phyloP scores from a whole-genome alignment of 768 basidiomycete genomes.

The Pisolithus microcarpus region DNA sequence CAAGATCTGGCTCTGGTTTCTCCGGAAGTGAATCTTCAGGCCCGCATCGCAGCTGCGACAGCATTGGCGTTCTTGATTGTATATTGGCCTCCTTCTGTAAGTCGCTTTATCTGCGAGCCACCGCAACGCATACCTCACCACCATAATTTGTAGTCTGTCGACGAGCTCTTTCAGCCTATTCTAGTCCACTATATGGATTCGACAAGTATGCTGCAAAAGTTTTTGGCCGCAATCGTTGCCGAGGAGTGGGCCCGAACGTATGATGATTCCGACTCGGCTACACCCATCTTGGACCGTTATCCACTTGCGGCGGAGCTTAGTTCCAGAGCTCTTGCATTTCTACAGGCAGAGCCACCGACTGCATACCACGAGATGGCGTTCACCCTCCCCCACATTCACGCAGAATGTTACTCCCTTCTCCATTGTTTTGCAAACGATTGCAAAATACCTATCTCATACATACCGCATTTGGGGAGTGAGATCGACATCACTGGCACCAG shows the following conservation, averaged over 20 bases:
- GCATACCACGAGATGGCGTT: slow-evolving; percentile 90
- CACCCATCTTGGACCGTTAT: slow-evolving; percentile 48
- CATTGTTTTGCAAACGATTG: slow-evolving; percentile 79
- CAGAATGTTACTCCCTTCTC: slow-evolving; percentile 75
- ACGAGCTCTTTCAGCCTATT: slow-evolving; percentile 67
- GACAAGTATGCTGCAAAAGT: slow-evolving; percentile 85
- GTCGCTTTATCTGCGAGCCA: not conserved
- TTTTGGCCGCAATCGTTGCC: slow-evolving; percentile 75
- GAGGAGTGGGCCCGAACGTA: slow-evolving; percentile 85
- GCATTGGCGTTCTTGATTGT: slow-evolving; percentile 67
- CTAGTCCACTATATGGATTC: slow-evolving; percentile 78
- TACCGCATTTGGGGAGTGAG: slow-evolving; percentile 71
- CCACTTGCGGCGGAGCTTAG: slow-evolving; percentile 62
- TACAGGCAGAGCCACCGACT: slow-evolving; percentile 67
- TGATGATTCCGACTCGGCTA: slow-evolving; percentile 27
- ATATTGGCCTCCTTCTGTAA: slow-evolving; percentile 59
- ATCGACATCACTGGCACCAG: slow-evolving; percentile 68
- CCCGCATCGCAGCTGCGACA: slow-evolving; percentile 68
- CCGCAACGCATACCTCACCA: not conserved
- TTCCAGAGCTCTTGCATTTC: slow-evolving; percentile 56
- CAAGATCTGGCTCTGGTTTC: slow-evolving; percentile 85
- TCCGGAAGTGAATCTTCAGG: slow-evolving; percentile 68
- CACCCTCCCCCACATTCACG: slow-evolving; percentile 69
- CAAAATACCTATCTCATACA: slow-evolving; percentile 72
- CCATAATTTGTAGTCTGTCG: slow-evolving; percentile 32